A percentile compares a stretch with the other conserved stretches of the same genome.
Evolutionary conservation across 2,329 filamentous ascomycete genomes (phyloP).

Genomic region (Aspergillus brunneoviolaceus): DNA sequence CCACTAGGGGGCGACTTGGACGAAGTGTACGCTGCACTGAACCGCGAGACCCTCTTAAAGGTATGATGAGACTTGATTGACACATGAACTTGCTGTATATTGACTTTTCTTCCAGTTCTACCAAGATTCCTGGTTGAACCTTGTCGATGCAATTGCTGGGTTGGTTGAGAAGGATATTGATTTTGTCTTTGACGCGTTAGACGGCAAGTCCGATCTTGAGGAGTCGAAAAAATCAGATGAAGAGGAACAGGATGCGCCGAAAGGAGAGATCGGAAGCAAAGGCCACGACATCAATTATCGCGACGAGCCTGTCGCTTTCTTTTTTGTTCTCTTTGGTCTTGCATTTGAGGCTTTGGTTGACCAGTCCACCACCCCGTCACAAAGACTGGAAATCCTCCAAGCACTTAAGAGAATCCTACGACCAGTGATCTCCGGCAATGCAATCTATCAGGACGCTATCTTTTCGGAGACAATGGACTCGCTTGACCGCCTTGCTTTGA

Average conservation of each 20-base stretch:
- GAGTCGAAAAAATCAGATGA: slow-evolving; percentile 34
- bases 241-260: slow-evolving; percentile 13
- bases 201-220: slow-evolving; percentile 64
- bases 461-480: slow-evolving; percentile 98
- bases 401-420: slow-evolving; percentile 93
- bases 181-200: slow-evolving; percentile 94
- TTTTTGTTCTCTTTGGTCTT: slow-evolving; percentile 95
- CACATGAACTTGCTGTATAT: neutral
- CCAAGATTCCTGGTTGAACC: slow-evolving; percentile 92
- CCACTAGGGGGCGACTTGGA: slow-evolving; percentile 83
- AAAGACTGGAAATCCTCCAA: slow-evolving; percentile 83
- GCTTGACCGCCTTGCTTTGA: slow-evolving; percentile 86
- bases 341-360: slow-evolving; percentile 94
- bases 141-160: slow-evolving; percentile 96
- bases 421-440: slow-evolving; percentile 90
- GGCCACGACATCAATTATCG: slow-evolving; percentile 90
- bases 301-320: slow-evolving; percentile 96
- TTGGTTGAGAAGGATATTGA: slow-evolving; percentile 97
- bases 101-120: slow-evolving; percentile 63
- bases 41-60: slow-evolving; percentile 85
- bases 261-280: slow-evolving; percentile 49
- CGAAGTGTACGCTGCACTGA: slow-evolving; percentile 90
- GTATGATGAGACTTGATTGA: slow-evolving; percentile 32
- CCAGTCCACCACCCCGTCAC: slow-evolving; percentile 69
- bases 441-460: slow-evolving; percentile 92